phyloP scores from a whole-genome alignment of 2,329 filamentous ascomycete species.

The Alternaria dauci region DNA sequence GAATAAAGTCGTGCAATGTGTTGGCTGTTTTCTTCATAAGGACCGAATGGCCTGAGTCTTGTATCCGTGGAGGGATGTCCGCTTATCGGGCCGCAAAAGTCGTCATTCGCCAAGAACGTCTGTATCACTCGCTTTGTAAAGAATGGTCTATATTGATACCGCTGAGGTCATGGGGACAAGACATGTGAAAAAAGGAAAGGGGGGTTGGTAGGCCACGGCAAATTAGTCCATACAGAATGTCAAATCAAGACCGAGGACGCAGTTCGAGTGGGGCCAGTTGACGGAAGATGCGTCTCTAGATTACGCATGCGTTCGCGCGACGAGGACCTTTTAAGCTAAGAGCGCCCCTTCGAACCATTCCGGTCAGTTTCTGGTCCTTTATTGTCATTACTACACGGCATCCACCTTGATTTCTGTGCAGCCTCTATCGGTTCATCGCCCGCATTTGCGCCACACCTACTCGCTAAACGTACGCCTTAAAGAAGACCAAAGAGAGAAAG shows the following conservation, averaged over 20 bases:
- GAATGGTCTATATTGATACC: neutral
- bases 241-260: constrained; percentile 4
- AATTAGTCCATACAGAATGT: neutral
- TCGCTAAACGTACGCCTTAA: neutral
- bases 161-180: neutral
- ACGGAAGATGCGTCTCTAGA: neutral
- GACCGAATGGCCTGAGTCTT: neutral
- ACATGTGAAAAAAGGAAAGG: neutral
- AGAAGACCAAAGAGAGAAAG: neutral
- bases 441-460: neutral
- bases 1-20: neutral
- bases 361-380: neutral
- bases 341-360: neutral
- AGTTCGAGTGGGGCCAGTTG: constrained; percentile 1
- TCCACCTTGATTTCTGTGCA: neutral
- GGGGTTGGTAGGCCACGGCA: too few relatives aligned
- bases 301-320: neutral
- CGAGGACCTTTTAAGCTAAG: neutral
- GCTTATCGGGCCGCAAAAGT: constrained; percentile 7
- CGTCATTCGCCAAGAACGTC: constrained; percentile 1
- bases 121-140: neutral
- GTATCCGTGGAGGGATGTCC: neutral
- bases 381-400: neutral
- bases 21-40: neutral
- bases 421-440: neutral